phyloP scores from a whole-genome alignment of 2,329 filamentous ascomycete genomes.

The Hypocrella siamensis region DNA sequence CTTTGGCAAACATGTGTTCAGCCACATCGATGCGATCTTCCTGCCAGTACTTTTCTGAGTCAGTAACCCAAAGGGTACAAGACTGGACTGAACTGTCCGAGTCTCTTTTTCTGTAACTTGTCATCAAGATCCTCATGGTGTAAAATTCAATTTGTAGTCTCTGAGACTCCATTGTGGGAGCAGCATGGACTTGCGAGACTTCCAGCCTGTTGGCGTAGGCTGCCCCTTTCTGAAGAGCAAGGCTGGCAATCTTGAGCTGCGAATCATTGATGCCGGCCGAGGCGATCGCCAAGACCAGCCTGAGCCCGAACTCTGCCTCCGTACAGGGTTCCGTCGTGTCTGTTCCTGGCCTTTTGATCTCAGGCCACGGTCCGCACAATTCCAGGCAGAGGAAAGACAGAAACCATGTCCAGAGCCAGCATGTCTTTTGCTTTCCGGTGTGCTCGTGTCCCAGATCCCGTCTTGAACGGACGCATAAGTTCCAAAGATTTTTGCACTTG shows the following conservation, averaged over 20 bases:
- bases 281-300: constrained; percentile 53
- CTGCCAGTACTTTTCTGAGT: constrained; percentile 47
- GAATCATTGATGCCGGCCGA: constrained; percentile 28
- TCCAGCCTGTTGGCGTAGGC: neutral
- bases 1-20: constrained; percentile 59
- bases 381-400: constrained; percentile 57
- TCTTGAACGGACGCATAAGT: constrained; percentile 40
- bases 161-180: neutral
- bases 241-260: constrained; percentile 41
- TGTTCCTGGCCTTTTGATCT: constrained; percentile 11
- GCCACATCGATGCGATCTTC: constrained; percentile 59
- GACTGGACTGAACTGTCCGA: too few species aligned
- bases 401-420: constrained; percentile 24
- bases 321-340: neutral
- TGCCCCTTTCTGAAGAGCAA: constrained; percentile 48
- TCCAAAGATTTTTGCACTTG: constrained; percentile 48
- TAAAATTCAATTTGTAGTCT: constrained; percentile 37
- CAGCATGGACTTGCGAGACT: too few species aligned
- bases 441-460: constrained; percentile 9
- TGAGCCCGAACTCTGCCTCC: constrained; percentile 42
- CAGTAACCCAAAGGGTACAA: neutral
- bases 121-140: constrained; percentile 49
- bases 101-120: constrained; percentile 27
- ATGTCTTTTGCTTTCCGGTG: constrained; percentile 8
- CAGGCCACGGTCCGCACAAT: constrained; percentile 25